Evolutionary conservation across 768 basidiomycete genomes (phyloP).

Genomic region (Russula sp.): DNA sequence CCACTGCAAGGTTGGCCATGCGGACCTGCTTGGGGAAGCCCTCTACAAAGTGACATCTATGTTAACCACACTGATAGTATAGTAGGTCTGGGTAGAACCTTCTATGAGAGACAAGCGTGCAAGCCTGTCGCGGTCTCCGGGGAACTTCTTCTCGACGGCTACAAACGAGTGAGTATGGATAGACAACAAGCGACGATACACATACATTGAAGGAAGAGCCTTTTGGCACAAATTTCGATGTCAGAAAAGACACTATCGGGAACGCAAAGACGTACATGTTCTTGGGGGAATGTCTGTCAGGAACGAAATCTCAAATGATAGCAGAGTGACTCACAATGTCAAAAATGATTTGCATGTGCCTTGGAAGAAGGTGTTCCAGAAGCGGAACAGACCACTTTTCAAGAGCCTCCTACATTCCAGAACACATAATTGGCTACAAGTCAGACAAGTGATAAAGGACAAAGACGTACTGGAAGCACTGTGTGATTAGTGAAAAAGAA

Average conservation of each 20-base stretch:
- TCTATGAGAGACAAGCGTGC: conserved; percentile 89
- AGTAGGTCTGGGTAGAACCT: conserved; percentile 36
- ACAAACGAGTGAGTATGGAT: conserved; percentile 17
- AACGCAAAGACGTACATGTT: conserved; percentile 38
- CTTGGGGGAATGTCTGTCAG: conserved; percentile 27
- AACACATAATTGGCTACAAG: not conserved
- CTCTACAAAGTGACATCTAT: conserved; percentile 40
- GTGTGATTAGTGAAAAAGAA: conserved; percentile 98
- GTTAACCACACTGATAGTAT: not conserved
- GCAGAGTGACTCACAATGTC: conserved; percentile 50
- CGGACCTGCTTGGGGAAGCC: conserved; percentile 78
- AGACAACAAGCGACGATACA: not conserved
- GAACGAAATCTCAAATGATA: conserved; percentile 27
- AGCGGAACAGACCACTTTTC: conserved; percentile 93
- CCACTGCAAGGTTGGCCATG: conserved; percentile 88
- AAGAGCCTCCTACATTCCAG: conserved; percentile 53
- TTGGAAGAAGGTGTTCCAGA: conserved; percentile 76
- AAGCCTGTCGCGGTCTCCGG: conserved; percentile 74
- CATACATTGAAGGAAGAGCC: conserved; percentile 64
- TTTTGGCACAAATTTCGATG: conserved; percentile 25
- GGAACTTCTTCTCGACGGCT: conserved; percentile 88
- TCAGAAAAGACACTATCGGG: not conserved
- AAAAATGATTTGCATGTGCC: conserved; percentile 89
- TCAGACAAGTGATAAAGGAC: not conserved
- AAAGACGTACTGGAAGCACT: conserved; percentile 66